Evolutionary conservation across 129 eudicot species (phyloP), one percentile per base, ranked within the genome.

Genomic region (Escallonia herrerae): DNA sequence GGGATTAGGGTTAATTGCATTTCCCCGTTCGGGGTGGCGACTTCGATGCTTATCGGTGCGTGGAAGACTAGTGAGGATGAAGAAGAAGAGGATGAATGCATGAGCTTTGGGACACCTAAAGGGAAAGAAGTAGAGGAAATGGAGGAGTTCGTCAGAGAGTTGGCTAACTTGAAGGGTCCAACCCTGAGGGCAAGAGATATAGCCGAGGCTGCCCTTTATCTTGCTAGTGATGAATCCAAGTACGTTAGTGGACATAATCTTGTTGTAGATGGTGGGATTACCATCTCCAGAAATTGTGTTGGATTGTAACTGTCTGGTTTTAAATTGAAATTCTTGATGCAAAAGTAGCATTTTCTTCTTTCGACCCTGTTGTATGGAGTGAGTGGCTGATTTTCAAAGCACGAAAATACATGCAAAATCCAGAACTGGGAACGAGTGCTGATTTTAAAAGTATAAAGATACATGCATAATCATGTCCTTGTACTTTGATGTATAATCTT

Each of bases 1-100:
- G 98, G 98, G 56, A 83, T 91, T 2, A 54, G 95, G 68, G 98
- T 91, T 7, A 91, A 91, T n/a, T 85, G 96, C 63, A 85, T 91
- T 37, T 91, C 96, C 2, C 98, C 98, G 7, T 91, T 79, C 7
- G 96, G 96, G 40, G 95, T 88, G 50, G 96, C 91, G 4, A 91
- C 96, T 7, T 56, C 83, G 2, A 87, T 91, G 98, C 73, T 87
- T 15, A 70, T 91, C 33, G 74, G 79, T 40, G 91, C 98, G 3
- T 85, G 90, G 89, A 70, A 81, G 67, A 53, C 55, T 13, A 65
- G 66, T 2, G 68, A 15, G 5, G 79, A 59, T 11, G 84, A 70
- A 0, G 77, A 65, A 1, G 65, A 8, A 12, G 82, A 73, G 3
- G 83, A 78, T 2, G 63, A 43, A 38, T 10, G 51, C 59, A 64